These are phyloP conservation scores for Mycothermus thermophilus DNA, from an alignment of 495 filamentous ascomycete species.

Conservation along the genomic window DNA sequence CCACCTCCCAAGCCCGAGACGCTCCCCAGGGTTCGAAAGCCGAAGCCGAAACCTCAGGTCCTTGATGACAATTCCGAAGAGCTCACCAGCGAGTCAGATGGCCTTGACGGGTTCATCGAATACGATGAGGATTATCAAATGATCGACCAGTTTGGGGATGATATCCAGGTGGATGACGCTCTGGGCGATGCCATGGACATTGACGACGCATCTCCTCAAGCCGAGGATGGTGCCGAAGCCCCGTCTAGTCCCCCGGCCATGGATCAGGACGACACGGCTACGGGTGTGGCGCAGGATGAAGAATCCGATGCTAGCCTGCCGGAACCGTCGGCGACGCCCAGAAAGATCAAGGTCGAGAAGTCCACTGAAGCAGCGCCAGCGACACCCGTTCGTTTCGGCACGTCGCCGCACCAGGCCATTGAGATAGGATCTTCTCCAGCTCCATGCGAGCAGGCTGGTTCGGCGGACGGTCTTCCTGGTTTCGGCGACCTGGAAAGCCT, in stretches of 20 bases:
- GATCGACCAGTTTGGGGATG: no score
- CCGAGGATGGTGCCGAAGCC: no score
- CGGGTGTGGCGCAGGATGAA: no score
- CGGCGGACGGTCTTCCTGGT: slow-evolving; percentile 2
- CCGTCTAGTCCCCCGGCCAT: neutral
- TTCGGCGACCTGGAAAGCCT: slow-evolving; percentile 4
- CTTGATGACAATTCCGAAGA: slow-evolving; percentile 29
- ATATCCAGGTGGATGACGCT: no score
- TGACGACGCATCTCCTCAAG: no score
- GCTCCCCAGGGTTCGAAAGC: slow-evolving; percentile 15
- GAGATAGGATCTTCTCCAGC: slow-evolving; percentile 8
- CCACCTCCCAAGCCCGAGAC: slow-evolving; percentile 35
- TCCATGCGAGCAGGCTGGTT: neutral
- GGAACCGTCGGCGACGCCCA: neutral
- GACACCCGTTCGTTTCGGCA: neutral
- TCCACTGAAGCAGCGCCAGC: neutral
- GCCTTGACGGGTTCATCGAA: slow-evolving; percentile 30
- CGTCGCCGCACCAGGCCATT: slow-evolving; percentile 2
- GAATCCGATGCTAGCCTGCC: no score
- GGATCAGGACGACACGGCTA: neutral
- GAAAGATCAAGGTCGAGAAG: slow-evolving; percentile 2
- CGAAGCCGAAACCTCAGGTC: slow-evolving; percentile 8
- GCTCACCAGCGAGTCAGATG: slow-evolving; percentile 32
- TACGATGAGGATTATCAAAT: slow-evolving; percentile 16
- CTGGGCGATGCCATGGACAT: no score